phyloP scores from a whole-genome alignment of 139 green algal species.

The Haematococcus lacustris region DNA sequence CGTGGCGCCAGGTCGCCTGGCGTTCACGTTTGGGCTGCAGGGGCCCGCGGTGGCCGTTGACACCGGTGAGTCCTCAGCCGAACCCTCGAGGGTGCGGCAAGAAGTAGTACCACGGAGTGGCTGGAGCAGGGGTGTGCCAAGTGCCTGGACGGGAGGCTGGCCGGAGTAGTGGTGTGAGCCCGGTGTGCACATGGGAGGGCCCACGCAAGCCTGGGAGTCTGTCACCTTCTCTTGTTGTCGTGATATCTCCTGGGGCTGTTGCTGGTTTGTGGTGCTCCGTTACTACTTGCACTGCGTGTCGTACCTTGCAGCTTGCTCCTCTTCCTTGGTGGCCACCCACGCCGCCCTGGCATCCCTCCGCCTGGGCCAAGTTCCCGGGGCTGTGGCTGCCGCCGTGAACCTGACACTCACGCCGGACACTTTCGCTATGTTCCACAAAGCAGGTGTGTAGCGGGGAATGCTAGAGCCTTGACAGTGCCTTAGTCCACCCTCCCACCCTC shows the following conservation, averaged over 20 bases:
- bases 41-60: conserved; percentile 69
- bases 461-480: not conserved
- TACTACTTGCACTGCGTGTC: not conserved
- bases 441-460: not conserved
- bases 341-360: conserved; percentile 12
- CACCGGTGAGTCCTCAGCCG: conserved; percentile 41
- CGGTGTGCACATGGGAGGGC: not conserved
- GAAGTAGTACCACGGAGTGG: too few species aligned
- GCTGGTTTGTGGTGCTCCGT: not conserved
- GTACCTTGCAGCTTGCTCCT: conserved; percentile 57
- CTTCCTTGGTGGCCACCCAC: conserved; percentile 59
- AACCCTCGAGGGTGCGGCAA: too few species aligned
- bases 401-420: not conserved
- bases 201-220: too few species aligned
- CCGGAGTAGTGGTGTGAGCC: too few species aligned
- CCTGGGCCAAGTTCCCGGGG: not conserved
- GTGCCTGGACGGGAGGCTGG: too few species aligned
- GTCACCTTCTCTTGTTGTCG: not conserved
- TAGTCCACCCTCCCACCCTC: not conserved
- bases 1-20: conserved; percentile 63
- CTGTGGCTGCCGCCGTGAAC: not conserved
- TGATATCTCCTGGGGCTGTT: not conserved
- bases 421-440: not conserved
- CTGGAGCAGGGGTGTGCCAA: too few species aligned
- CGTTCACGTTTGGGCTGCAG: conserved; percentile 68